Conservation (phyloP, 257 asterid genomes). For the Asclepias syriaca region DNA sequence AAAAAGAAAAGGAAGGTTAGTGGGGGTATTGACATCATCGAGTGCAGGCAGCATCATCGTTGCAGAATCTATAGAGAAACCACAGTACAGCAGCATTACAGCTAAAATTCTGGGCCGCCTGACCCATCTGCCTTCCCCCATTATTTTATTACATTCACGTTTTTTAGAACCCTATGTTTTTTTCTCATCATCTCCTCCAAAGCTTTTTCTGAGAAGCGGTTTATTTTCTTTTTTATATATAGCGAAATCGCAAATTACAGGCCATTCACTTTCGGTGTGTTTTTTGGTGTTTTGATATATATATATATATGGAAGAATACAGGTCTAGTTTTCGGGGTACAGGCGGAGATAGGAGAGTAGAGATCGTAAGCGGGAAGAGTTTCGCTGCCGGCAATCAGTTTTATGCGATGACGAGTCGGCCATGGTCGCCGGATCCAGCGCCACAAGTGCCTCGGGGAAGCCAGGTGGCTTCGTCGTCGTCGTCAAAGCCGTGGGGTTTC, state of each 20-base stretch:
- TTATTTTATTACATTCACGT: not conserved
- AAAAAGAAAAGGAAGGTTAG: slow-evolving; percentile 11
- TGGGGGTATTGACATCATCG: slow-evolving; percentile 41
- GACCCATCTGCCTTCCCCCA: slow-evolving; percentile 12
- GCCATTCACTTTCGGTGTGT: not conserved
- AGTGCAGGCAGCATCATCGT: slow-evolving; percentile 37
- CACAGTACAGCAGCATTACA: slow-evolving; percentile 31
- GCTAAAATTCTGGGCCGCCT: slow-evolving; percentile 39
- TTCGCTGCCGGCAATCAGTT: slow-evolving; percentile 7
- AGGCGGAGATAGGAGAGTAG: slow-evolving; percentile 51
- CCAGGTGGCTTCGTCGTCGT: slow-evolving; percentile 16
- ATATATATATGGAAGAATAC: slow-evolving; percentile 19
- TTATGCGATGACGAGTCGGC: slow-evolving; percentile 10
- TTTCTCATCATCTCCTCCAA: not conserved
- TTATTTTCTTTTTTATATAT: not conserved
- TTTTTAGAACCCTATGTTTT: slow-evolving; percentile 6
- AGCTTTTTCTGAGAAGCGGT: not conserved
- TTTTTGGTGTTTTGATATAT: not conserved
- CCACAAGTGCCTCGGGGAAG: slow-evolving; percentile 13
- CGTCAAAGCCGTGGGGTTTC: slow-evolving; percentile 60
- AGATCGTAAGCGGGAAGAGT: slow-evolving; percentile 40
- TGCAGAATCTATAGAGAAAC: slow-evolving; percentile 28
- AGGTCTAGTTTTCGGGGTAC: slow-evolving; percentile 47
- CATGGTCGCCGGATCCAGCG: slow-evolving; percentile 26
- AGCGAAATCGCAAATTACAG: not conserved